Conservation (phyloP, 2,329 filamentous ascomycete species). For the Colletotrichum lupini region DNA sequence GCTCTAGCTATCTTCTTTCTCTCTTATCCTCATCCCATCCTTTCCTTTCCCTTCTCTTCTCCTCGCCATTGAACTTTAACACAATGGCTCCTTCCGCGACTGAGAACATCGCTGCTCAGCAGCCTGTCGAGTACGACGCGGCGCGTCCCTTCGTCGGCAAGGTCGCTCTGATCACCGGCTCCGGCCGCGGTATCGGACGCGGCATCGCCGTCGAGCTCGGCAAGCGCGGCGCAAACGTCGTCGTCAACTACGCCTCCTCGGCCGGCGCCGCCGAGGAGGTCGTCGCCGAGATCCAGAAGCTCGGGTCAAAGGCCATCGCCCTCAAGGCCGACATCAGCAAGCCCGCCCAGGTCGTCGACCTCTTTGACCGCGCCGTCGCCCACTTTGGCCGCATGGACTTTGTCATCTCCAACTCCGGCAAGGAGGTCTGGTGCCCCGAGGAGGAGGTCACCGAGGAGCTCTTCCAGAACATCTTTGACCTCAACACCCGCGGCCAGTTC, state of each 20-base stretch:
- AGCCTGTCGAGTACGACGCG: conserved; percentile 40
- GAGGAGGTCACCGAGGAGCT: conserved; percentile 77
- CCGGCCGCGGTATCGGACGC: conserved; percentile 73
- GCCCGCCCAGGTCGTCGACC: conserved; percentile 66
- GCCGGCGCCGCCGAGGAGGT: conserved; percentile 65
- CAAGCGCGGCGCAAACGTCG: conserved; percentile 70
- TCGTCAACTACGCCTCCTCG: conserved; percentile 75
- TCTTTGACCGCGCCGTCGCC: conserved; percentile 73
- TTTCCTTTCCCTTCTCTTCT: background rate
- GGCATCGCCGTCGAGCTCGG: conserved; percentile 76
- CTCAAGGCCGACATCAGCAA: conserved; percentile 74
- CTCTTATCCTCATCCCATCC: conserved; percentile 2
- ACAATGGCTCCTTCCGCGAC: conserved; percentile 44
- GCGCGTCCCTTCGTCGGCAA: conserved; percentile 59
- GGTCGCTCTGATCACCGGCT: conserved; percentile 71
- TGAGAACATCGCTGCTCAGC: conserved; percentile 23
- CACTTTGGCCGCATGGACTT: conserved; percentile 79
- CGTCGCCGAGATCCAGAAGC: conserved; percentile 63
- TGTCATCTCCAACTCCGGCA: conserved; percentile 78
- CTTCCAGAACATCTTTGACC: conserved; percentile 77
- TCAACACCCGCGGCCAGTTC: conserved; percentile 79
- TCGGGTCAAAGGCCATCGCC: conserved; percentile 67
- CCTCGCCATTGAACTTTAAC: background rate
- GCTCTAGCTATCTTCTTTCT: too few relatives aligned
- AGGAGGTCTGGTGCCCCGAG: conserved; percentile 77